Base-by-base conservation (phyloP, 1,284 basidiomycete species). In the Tilletia horrida region DNA sequence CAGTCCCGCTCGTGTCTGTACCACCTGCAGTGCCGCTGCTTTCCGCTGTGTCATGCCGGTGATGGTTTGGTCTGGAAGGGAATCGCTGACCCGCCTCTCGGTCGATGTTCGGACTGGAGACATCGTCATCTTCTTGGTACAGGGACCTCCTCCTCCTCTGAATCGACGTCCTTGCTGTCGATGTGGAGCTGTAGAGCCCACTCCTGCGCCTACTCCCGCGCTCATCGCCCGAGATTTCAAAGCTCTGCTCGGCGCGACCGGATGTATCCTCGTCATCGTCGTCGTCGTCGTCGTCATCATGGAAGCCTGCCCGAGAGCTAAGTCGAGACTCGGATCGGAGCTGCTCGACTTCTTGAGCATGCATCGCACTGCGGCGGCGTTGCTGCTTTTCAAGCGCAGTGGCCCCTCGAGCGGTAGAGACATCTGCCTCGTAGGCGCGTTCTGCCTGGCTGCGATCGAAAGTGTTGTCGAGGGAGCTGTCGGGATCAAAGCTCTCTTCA, bases 1-100 rank as follows among this genome's bases (percentile, higher is more conserved):
- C 55, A 9, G 55, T 59, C 11, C 55, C 55, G n/a, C 55, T 59
- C 31, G 55, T 59, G 16, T 59, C 55, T 40, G 55, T 59, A 13
- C 55, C 55, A 14, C 52, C 52, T 6, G 14, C 55, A 16, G 55
- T 59, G 14, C 55, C 55, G n/a, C 55, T 59, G 55, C 55, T 59
- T n/a, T 59, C 55, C 14, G 27, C 31, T 21, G 55, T 59, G 29
- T 59, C 27, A 8, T 59, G 55, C 2, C 55, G 55, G 7, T 29
- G 13, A 29, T 59, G 55, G 4, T 40, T 25, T 4, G 55, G 55
- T 40, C 55, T 31, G 23, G 8, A 14, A 3, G 55, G 55, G 16
- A 59, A 59, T 14, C 27, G 23, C 9, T 59, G 29, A 13, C 31
- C 27, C 31, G 23, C 29, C 14, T n/a, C 14, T 18, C 18, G 11